These are phyloP conservation scores for Tricholoma sp. DNA, from an alignment of 768 basidiomycete species.

Conservation along the genomic window DNA sequence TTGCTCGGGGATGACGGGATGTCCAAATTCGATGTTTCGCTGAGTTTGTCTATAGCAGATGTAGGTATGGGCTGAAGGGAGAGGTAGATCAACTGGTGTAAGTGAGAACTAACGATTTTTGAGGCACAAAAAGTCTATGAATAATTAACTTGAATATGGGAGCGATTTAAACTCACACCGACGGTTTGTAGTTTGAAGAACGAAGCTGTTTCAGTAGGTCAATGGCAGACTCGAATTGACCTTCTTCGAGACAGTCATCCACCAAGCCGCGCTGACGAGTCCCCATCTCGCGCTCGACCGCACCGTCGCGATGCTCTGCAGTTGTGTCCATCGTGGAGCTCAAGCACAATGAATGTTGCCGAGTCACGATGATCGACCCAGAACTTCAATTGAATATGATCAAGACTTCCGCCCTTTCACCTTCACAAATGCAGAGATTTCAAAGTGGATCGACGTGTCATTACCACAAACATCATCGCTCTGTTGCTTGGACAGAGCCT, in stretches of 20 bases:
- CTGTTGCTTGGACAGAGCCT: background rate
- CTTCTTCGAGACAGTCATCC: constrained; percentile 73
- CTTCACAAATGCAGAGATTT: background rate
- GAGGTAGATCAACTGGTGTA: constrained; percentile 66
- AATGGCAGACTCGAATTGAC: constrained; percentile 68
- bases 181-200: constrained; percentile 50
- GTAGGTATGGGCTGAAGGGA: constrained; percentile 52
- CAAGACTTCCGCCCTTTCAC: background rate
- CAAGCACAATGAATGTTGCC: background rate
- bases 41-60: constrained; percentile 19
- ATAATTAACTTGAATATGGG: background rate
- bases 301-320: constrained; percentile 4
- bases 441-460: background rate
- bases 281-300: constrained; percentile 40
- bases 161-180: constrained; percentile 37
- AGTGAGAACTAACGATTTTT: constrained; percentile 41
- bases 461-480: background rate
- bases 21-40: constrained; percentile 5
- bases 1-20: constrained; percentile 46
- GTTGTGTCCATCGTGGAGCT: background rate
- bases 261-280: constrained; percentile 50
- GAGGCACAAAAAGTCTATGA: background rate
- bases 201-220: constrained; percentile 57
- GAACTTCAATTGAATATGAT: too few relatives aligned
- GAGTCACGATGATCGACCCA: too few relatives aligned